Evolutionary conservation across 805 yeast genomes (phyloP).

Genomic region (Schwanniomyces polymorphus): DNA sequence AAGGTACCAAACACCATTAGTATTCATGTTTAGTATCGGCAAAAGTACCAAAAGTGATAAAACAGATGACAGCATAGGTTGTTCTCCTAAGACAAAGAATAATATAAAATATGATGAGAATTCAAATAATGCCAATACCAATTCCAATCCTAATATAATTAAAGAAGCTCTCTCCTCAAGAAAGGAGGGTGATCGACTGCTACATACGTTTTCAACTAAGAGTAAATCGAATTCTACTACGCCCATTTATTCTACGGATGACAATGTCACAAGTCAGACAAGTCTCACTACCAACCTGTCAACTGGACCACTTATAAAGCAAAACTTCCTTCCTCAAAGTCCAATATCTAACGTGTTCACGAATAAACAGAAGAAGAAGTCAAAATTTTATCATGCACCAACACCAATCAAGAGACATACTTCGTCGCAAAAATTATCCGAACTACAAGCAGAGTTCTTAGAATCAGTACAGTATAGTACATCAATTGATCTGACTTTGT

Average conservation of each 20-base stretch:
- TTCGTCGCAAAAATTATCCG: conserved; percentile 11
- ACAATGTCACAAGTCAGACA: background rate
- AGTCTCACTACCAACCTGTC: background rate
- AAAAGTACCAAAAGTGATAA: background rate
- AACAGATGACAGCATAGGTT: background rate
- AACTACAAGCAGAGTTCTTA: conserved; percentile 22
- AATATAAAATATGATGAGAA: too few species aligned
- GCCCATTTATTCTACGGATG: background rate
- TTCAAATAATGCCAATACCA: background rate
- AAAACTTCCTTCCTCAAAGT: background rate
- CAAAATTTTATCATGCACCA: conserved; percentile 18
- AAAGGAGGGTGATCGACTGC: background rate
- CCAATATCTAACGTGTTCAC: background rate
- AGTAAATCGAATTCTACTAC: background rate
- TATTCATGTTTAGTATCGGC: background rate
- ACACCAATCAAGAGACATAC: conserved; percentile 16
- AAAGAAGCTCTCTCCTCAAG: background rate
- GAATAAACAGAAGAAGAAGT: conserved; percentile 6
- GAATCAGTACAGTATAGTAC: conserved; percentile 20
- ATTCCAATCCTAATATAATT: background rate
- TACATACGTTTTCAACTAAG: background rate
- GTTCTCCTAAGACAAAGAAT: too few species aligned
- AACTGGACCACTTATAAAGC: background rate
- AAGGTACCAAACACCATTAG: background rate
- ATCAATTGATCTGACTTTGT: conserved; percentile 10